Evolutionary conservation across 352 stramenopile genomes (phyloP), one percentile per base, ranked within the genome.

Genomic region (Pythium pyrilobum): DNA sequence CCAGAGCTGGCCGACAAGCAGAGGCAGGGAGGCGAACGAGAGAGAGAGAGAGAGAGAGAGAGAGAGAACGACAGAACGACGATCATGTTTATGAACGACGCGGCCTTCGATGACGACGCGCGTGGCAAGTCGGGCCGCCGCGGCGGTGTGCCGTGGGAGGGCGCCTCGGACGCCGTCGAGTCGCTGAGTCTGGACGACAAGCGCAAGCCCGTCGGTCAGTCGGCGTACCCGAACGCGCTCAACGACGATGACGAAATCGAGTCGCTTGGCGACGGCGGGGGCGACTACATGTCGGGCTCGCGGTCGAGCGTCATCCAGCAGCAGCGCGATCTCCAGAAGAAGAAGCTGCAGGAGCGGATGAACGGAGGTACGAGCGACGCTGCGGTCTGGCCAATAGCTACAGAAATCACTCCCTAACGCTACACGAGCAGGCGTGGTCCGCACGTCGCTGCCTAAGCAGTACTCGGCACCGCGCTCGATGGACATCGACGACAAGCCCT

Each of bases 61-160:
- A 49, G 24, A 49, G 13, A 29, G 23, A 59, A 27, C 12, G 25
- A 43, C n/a, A 33, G n/a, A 9, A 34, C 29, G 27, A 21, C 7
- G 41, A 69, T 3, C n/a, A 93, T 91, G 82, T 93, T 93, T 55
- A 91, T 93, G 80, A 87, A 85, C 53, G 77, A 85, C 33, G 66
- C 66, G 29, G 77, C 80, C 24, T 87, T 91, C 56, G 80, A 91
- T 38, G 82, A 93, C 31, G 77, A 89, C 44, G 42, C 36, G 15
- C 42, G 59, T 24, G 42, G 61, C 12, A 62, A 65, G 28, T 36
- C 55, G 1, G 32, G 50, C 13, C 40, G 56, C 24, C 71, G 67
- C 45, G 39, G 58, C 25, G 47, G 52, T 29, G 61, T 56, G 10
- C 45, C 41, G 11, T 32, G 56, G 2, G 77, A 83, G 25, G 70